Base-by-base conservation (phyloP, 2,329 filamentous ascomycete genomes). In the Alternaria postmessia region DNA sequence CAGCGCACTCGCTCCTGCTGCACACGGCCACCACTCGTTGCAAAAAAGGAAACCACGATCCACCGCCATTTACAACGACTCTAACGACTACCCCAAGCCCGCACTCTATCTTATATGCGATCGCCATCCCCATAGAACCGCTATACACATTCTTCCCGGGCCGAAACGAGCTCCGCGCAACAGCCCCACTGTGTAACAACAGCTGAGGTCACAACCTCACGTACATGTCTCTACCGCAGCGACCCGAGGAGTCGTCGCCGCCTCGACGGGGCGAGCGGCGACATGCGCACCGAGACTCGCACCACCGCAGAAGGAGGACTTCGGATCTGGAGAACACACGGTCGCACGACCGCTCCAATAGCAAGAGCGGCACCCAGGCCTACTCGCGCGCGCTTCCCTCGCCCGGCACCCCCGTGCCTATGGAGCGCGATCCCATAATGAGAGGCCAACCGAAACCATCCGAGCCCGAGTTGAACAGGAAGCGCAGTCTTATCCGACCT, bases 401-500 rank as follows among this genome's bases (percentile, higher is more conserved):
- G 43, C 83, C 83, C 30, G 78, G 70, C 61, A 77, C 76, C 1
- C 76, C 76, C 16, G 73, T 76, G 49, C 70, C 73, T 60, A 77
- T 59, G 57, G 86, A 88, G 60, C 80, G 81, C 54, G 86, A 87
- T 62, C 83, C 84, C 49, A 84, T 85, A 68, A 83, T 86, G 73
- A 74, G 79, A 9, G 78, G 61, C 63, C 69, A 61, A 65, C 58
- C 70, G 46, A 64, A 58, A 79, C 80, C 68, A 1, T 56, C 67
- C 49, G 86, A 73, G 32, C 77, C 75, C 18, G 87, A 88, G 16
- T 68, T 89, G 58, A 78, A 80, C 62, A 88, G 94, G 70, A 98
- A 98, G 81, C 89, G 91, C 76, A 97, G 92, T 78, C 83, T 99
- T 65, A 89, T 99, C 74, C 87, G 91, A 63, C 95, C 95, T 1